Evolutionary conservation across 208 protist genomes (phyloP).

Genomic region (Acanthamoeba lenticulata): DNA sequence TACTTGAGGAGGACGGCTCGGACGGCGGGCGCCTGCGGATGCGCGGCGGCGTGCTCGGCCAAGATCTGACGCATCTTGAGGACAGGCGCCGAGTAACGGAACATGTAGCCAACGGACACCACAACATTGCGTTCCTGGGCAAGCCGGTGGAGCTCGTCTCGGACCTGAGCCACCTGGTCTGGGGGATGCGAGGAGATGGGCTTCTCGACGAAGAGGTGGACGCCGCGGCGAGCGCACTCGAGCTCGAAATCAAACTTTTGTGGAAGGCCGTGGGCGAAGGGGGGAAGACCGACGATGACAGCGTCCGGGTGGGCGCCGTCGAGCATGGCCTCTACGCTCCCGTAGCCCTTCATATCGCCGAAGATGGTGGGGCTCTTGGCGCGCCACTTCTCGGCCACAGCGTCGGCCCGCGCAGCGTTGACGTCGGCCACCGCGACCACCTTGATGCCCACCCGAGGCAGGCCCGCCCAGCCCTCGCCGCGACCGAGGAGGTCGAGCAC

Average conservation of each 20-base stretch:
- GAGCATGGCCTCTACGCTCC: background rate
- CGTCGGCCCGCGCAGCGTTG: background rate
- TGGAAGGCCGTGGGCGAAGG: background rate
- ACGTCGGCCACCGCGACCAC: constrained; percentile 22
- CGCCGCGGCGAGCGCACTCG: background rate
- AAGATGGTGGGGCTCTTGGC: background rate
- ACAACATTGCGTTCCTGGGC: background rate
- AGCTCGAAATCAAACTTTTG: background rate
- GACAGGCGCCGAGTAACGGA: background rate
- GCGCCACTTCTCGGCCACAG: background rate
- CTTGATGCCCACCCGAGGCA: background rate
- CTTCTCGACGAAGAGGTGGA: constrained; percentile 42
- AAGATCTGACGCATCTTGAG: background rate
- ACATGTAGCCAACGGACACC: constrained; percentile 49
- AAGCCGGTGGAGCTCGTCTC: background rate
- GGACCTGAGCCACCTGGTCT: background rate
- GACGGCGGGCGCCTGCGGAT: background rate
- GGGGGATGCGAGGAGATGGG: constrained; percentile 8
- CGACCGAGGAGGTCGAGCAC: background rate
- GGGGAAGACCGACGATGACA: constrained; percentile 34
- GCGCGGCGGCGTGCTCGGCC: background rate
- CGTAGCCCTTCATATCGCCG: background rate
- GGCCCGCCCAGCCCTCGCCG: background rate
- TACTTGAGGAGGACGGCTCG: background rate
- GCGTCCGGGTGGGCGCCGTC: background rate